phyloP scores from a whole-genome alignment of 1,284 basidiomycete species.

The Cryptococcus sp. region DNA sequence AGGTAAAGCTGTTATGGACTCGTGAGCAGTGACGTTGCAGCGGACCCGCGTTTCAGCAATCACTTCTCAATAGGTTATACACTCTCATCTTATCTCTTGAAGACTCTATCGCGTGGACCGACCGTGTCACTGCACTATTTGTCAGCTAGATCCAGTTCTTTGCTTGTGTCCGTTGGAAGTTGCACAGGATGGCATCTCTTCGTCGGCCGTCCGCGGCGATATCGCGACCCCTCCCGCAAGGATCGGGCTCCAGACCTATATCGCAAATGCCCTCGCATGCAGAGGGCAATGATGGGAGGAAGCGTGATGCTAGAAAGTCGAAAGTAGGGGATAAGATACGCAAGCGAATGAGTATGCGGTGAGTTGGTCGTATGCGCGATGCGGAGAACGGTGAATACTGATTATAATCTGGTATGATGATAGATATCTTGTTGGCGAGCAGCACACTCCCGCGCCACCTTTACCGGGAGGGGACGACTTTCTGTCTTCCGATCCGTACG shows the following conservation, averaged over 20 bases:
- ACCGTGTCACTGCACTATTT: too few relatives aligned
- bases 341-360: conserved; percentile 88
- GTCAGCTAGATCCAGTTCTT: too few relatives aligned
- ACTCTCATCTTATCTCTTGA: too few relatives aligned
- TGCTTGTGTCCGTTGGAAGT: background rate
- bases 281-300: conserved; percentile 15
- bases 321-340: conserved; percentile 89
- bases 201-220: conserved; percentile 30
- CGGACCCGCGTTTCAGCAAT: too few relatives aligned
- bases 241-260: conserved; percentile 5
- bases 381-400: conserved; percentile 47
- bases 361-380: conserved; percentile 30
- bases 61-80: too few relatives aligned
- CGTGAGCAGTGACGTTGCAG: too few relatives aligned
- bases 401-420: too few relatives aligned
- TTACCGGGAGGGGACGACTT: conserved; percentile 55
- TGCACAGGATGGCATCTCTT: conserved; percentile 38
- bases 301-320: conserved; percentile 58
- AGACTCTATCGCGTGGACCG: too few relatives aligned
- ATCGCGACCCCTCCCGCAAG: conserved; percentile 3
- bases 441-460: conserved; percentile 55
- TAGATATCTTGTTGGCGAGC: conserved; percentile 49
- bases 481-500: conserved; percentile 37
- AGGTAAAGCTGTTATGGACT: too few relatives aligned
- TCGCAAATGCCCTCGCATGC: conserved; percentile 19